A percentile compares a stretch with the other conserved stretches of the same genome.
Evolutionary conservation across 768 basidiomycete genomes (phyloP).

Genomic region (Chalciporus piperatus): DNA sequence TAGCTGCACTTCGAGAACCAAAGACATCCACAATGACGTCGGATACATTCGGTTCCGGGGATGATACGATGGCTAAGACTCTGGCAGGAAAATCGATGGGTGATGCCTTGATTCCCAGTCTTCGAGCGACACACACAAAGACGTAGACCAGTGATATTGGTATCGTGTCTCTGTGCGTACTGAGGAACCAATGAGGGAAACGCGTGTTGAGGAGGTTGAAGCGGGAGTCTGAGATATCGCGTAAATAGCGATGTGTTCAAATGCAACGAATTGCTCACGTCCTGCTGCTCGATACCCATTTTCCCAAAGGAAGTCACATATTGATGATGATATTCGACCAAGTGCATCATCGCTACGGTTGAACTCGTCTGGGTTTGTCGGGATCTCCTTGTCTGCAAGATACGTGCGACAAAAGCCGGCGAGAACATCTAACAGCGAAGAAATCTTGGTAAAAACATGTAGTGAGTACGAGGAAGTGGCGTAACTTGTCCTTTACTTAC

Average conservation of each 20-base stretch:
- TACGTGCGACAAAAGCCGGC: conserved; percentile 38
- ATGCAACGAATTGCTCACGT: conserved; percentile 31
- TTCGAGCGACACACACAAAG: conserved; percentile 51
- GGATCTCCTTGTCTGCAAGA: conserved; percentile 29
- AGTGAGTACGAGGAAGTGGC: neutral
- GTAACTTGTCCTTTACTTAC: conserved; percentile 27
- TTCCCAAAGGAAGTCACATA: conserved; percentile 51
- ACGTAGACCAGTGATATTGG: conserved; percentile 61
- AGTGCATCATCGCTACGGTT: conserved; percentile 31
- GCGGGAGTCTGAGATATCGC: conserved; percentile 26
- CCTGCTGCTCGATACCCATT: conserved; percentile 45
- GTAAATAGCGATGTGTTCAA: neutral
- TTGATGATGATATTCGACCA: conserved; percentile 35
- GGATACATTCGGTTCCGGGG: conserved; percentile 32
- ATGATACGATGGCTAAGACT: conserved; percentile 51
- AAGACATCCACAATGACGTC: conserved; percentile 49
- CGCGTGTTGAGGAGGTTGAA: conserved; percentile 49
- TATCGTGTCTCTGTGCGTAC: conserved; percentile 46
- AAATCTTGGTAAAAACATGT: conserved; percentile 33
- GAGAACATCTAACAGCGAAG: conserved; percentile 38
- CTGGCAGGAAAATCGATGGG: conserved; percentile 56
- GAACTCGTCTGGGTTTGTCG: conserved; percentile 29
- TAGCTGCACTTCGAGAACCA: conserved; percentile 35
- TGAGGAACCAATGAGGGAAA: conserved; percentile 60
- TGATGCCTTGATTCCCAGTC: conserved; percentile 48